Evolutionary conservation across 2,329 filamentous ascomycete genomes (phyloP).

Genomic region (Keithomyces neogunnii): DNA sequence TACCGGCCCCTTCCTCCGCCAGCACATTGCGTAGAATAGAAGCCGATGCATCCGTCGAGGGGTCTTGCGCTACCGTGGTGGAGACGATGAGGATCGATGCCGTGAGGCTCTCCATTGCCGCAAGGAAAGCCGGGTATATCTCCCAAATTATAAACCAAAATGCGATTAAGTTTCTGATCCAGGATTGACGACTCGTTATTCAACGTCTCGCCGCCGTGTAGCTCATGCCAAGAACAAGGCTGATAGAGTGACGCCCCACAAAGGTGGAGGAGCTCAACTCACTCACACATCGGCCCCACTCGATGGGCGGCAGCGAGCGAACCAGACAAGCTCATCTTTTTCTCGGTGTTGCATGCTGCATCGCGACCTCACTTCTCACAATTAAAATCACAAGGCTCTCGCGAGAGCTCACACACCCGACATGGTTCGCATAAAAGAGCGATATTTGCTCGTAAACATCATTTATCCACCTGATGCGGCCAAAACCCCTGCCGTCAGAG

Average conservation of each 20-base stretch:
- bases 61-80: conserved; percentile 75
- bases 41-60: conserved; percentile 68
- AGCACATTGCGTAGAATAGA: conserved; percentile 62
- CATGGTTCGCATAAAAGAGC: conserved; percentile 95
- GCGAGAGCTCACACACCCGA: neutral
- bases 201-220: too few species aligned
- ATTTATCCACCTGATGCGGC: conserved; percentile 62
- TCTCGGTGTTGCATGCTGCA: neutral
- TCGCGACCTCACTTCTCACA: neutral
- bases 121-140: neutral
- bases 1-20: conserved; percentile 51
- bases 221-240: too few species aligned
- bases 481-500: conserved; percentile 23
- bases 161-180: too few species aligned
- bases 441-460: conserved; percentile 92
- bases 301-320: neutral
- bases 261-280: neutral
- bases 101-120: conserved; percentile 41
- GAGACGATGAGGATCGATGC: conserved; percentile 81
- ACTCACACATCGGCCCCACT: neutral
- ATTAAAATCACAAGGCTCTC: neutral
- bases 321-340: neutral
- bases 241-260: too few species aligned
- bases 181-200: too few species aligned
- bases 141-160: neutral